phyloP scores from a whole-genome alignment of 306 rosid genomes.

The Lagenaria siceraria region DNA sequence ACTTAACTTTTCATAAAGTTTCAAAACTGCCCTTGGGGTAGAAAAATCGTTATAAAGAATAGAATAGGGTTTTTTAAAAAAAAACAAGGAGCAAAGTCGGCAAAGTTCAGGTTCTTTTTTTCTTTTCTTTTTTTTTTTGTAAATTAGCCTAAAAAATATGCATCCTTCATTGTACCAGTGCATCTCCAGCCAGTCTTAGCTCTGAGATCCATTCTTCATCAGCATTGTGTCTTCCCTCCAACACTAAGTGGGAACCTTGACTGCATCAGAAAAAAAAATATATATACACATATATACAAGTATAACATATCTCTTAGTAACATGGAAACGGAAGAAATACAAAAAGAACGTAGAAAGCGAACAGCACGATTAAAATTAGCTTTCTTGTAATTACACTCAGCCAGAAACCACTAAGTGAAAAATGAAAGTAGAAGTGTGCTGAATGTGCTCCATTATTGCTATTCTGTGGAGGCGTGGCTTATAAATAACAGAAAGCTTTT shows the following conservation, averaged over 20 bases:
- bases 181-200: conserved; percentile 55
- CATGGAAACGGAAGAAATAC: neutral
- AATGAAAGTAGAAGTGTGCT: neutral
- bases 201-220: conserved; percentile 87
- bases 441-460: neutral
- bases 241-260: conserved; percentile 54
- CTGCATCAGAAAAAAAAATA: conserved; percentile 37
- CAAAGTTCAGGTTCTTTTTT: no score
- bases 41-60: no score
- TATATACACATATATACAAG: conserved; percentile 18
- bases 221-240: conserved; percentile 90
- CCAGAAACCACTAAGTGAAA: neutral
- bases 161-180: conserved; percentile 43
- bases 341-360: neutral
- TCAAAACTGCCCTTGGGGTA: no score
- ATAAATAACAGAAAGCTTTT: neutral
- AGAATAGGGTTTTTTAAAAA: no score
- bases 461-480: neutral
- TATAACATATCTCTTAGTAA: conserved; percentile 9
- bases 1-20: no score
- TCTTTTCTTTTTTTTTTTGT: no score
- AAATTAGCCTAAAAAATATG: neutral
- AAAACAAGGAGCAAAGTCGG: no score
- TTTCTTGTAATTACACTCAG: neutral
- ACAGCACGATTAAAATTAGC: neutral